phyloP scores from a whole-genome alignment of 164 flowering plant genomes.

The Brasenia schreberi region DNA sequence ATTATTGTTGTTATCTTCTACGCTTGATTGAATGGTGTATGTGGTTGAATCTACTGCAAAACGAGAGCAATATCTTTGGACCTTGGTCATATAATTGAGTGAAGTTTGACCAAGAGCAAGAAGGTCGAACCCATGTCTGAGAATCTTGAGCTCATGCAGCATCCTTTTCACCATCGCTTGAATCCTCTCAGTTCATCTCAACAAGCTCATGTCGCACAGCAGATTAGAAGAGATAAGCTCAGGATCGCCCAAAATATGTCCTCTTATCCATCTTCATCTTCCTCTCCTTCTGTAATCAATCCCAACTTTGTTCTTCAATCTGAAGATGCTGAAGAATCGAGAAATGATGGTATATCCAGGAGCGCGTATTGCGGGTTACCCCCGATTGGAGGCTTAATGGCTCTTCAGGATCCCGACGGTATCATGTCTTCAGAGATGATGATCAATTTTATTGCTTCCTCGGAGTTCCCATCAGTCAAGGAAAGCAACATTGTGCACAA shows the following conservation, averaged over 20 bases:
- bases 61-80: background rate
- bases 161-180: background rate
- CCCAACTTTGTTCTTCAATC: background rate
- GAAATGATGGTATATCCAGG: background rate
- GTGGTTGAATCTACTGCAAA: background rate
- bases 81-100: background rate
- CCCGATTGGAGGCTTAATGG: background rate
- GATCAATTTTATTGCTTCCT: background rate
- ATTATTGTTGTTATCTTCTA: background rate
- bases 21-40: background rate
- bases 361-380: background rate
- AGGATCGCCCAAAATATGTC: conserved; percentile 15
- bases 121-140: conserved; percentile 31
- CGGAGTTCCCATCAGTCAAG: background rate
- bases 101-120: background rate
- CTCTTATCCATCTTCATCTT: conserved; percentile 23
- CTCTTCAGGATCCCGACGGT: background rate
- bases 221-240: conserved; percentile 79
- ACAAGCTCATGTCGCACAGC: conserved; percentile 64
- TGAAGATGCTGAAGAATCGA: background rate
- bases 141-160: conserved; percentile 22
- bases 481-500: background rate
- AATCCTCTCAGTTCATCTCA: background rate
- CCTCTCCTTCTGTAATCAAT: background rate
- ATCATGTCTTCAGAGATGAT: background rate